Conservation (phyloP, 2,329 filamentous ascomycete genomes). For the Periglandula ipomoeae region DNA sequence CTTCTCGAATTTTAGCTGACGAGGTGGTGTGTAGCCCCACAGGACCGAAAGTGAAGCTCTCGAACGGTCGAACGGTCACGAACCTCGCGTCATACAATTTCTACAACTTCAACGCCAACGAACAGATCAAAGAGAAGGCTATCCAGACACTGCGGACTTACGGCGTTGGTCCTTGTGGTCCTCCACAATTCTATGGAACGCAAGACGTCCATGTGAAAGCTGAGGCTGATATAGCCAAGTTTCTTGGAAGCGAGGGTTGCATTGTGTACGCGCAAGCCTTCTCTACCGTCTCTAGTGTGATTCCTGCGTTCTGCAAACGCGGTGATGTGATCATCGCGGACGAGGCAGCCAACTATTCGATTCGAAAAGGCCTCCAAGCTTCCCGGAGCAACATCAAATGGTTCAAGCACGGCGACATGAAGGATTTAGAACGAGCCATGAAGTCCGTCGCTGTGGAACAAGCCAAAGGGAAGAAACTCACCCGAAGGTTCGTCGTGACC, state of each 20-base stretch:
- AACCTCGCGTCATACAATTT: conserved; percentile 96
- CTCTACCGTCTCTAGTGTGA: conserved; percentile 92
- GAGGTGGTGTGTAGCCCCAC: conserved; percentile 58
- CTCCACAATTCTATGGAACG: conserved; percentile 95
- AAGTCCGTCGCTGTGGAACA: conserved; percentile 82
- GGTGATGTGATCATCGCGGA: conserved; percentile 97
- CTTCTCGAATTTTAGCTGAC: no score
- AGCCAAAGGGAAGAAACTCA: conserved; percentile 73
- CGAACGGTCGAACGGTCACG: conserved; percentile 79
- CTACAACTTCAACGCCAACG: conserved; percentile 93
- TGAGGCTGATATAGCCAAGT: conserved; percentile 85
- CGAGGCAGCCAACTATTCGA: conserved; percentile 84
- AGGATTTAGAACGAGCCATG: conserved; percentile 79
- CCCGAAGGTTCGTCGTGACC: conserved; percentile 88
- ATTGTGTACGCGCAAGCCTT: conserved; percentile 97
- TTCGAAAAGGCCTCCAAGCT: conserved; percentile 89
- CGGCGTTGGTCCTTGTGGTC: conserved; percentile 91
- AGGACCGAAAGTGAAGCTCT: conserved; percentile 80
- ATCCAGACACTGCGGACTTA: conserved; percentile 91
- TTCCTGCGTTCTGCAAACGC: conserved; percentile 92
- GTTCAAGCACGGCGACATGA: conserved; percentile 96
- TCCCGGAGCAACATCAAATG: conserved; percentile 84
- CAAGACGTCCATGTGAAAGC: conserved; percentile 98
- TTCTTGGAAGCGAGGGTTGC: conserved; percentile 76
- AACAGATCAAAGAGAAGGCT: conserved; percentile 87